Conservation (phyloP, 345 rosid genomes). For the Lepidium sativum region DNA sequence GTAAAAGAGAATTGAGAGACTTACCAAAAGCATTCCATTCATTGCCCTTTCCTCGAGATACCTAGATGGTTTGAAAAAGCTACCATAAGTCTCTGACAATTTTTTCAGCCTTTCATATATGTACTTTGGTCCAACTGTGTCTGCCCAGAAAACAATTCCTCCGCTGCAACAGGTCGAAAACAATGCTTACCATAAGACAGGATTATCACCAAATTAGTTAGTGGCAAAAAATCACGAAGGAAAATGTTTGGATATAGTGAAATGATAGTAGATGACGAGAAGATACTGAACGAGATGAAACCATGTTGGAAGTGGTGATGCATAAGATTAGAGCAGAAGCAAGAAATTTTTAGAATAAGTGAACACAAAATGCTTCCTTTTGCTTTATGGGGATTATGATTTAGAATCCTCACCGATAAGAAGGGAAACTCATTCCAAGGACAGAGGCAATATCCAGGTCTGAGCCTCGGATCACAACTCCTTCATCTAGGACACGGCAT, state of each 20-base stretch:
- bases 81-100: constrained; percentile 62
- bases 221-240: neutral
- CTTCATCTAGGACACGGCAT: constrained; percentile 85
- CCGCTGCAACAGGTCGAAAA: constrained; percentile 44
- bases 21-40: constrained; percentile 67
- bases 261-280: neutral
- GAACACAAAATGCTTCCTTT: neutral
- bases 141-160: constrained; percentile 91
- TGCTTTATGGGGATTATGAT: neutral
- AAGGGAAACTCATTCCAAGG: constrained; percentile 97
- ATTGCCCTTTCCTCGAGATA: constrained; percentile 82
- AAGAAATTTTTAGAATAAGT: neutral
- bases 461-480: constrained; percentile 68
- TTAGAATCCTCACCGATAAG: constrained; percentile 58
- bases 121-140: constrained; percentile 54
- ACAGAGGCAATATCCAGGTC: constrained; percentile 90
- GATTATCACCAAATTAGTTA: neutral
- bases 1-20: neutral
- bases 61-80: constrained; percentile 67
- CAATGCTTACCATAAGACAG: neutral
- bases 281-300: neutral
- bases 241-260: neutral
- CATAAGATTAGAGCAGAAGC: neutral
- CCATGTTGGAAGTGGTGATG: neutral
- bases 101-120: constrained; percentile 55